Percentiles rank a stretch among this genome's conserved stretches.
Evolutionary conservation across 306 rosid species (phyloP).

Genomic region (Vigna hirtella): DNA sequence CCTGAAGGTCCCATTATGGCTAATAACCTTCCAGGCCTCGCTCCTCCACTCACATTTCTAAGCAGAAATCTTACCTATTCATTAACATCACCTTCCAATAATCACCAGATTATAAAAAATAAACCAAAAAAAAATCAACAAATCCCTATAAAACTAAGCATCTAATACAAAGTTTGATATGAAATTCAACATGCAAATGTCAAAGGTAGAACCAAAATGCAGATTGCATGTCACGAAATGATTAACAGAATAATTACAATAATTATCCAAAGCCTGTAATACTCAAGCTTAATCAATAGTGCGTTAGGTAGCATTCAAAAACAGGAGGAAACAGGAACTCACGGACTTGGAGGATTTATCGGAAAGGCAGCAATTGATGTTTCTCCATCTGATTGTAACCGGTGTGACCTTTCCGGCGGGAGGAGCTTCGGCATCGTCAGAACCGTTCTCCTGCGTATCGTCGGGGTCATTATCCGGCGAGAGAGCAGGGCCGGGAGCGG

Average conservation of each 20-base stretch:
- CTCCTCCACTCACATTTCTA: slow-evolving; percentile 80
- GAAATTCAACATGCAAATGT: background rate
- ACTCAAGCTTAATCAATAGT: slow-evolving; percentile 7
- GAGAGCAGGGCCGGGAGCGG: slow-evolving; percentile 75
- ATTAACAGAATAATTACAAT: background rate
- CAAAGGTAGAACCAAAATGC: background rate
- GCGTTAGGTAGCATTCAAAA: background rate
- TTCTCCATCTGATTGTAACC: slow-evolving; percentile 82
- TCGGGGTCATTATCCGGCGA: slow-evolving; percentile 58
- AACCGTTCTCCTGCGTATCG: slow-evolving; percentile 42
- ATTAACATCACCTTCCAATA: slow-evolving; percentile 30
- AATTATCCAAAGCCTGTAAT: slow-evolving; percentile 2
- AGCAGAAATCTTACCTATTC: slow-evolving; percentile 77
- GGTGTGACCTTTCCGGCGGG: slow-evolving; percentile 58
- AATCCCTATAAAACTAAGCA: background rate
- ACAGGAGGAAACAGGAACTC: slow-evolving; percentile 41
- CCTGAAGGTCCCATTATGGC: slow-evolving; percentile 99
- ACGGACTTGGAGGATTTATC: slow-evolving; percentile 72
- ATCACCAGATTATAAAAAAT: background rate
- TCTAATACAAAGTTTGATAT: background rate
- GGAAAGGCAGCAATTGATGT: slow-evolving; percentile 72
- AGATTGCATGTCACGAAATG: slow-evolving; percentile 22
- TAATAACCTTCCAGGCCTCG: slow-evolving; percentile 80
- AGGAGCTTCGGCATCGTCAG: slow-evolving; percentile 38
- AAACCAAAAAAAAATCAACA: background rate